These are phyloP conservation scores for Croton setiger DNA, from an alignment of 441 rosid genomes.

Conservation along the genomic window DNA sequence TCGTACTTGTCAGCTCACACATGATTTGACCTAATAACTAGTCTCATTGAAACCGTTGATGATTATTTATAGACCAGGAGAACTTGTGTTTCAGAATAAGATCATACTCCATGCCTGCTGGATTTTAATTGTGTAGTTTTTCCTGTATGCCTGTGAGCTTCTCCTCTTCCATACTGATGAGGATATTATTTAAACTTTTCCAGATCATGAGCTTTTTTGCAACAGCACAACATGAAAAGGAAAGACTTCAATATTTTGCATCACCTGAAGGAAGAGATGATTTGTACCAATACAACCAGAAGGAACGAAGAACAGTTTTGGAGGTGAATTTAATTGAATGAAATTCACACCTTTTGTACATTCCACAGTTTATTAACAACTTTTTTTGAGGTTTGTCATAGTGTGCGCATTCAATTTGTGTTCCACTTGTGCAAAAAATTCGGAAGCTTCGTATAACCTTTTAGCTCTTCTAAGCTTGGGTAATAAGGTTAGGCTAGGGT, in stretches of 20 bases:
- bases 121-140: conserved; percentile 2
- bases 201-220: conserved; percentile 93
- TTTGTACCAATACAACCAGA: conserved; percentile 90
- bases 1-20: background rate
- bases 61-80: background rate
- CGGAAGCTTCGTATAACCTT: no score
- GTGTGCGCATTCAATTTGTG: no score
- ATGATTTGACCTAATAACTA: background rate
- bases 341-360: conserved; percentile 7
- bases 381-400: background rate
- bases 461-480: no score
- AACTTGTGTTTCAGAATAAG: background rate
- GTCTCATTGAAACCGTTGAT: background rate
- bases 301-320: conserved; percentile 81
- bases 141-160: background rate
- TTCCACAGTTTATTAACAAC: conserved; percentile 6
- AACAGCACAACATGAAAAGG: conserved; percentile 75
- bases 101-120: conserved; percentile 5
- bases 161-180: conserved; percentile 8
- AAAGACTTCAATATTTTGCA: conserved; percentile 79
- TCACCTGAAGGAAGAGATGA: conserved; percentile 97
- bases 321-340: conserved; percentile 51
- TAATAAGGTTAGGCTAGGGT: no score
- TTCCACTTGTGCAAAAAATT: no score
- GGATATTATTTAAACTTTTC: background rate